These are phyloP conservation scores for Paspalum notatum DNA, from an alignment of 176 grass and related monocot species.

Conservation along the genomic window DNA sequence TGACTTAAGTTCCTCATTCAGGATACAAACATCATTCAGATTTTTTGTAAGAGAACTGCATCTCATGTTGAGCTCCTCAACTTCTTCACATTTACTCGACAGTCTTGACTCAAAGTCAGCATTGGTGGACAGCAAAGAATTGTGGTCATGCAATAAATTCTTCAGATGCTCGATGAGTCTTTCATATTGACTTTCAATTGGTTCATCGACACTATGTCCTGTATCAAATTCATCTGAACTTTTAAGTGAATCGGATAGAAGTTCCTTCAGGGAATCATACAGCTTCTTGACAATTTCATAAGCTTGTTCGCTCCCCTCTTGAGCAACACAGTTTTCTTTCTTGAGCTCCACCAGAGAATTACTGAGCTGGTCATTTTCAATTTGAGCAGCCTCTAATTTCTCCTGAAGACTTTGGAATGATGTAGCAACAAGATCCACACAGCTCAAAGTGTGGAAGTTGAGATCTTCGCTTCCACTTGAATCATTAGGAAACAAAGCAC, in stretches of 20 bases:
- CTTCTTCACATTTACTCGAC: slow-evolving; percentile 73
- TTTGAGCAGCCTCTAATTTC: slow-evolving; percentile 58
- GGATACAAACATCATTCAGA: slow-evolving; percentile 60
- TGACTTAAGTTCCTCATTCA: slow-evolving; percentile 65
- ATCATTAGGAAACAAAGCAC: slow-evolving; percentile 43
- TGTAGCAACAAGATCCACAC: slow-evolving; percentile 55
- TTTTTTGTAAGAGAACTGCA: slow-evolving; percentile 69
- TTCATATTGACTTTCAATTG: slow-evolving; percentile 59
- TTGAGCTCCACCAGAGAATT: slow-evolving; percentile 51
- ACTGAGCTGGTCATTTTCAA: slow-evolving; percentile 54
- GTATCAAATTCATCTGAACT: slow-evolving; percentile 37
- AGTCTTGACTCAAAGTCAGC: slow-evolving; percentile 64
- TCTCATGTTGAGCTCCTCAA: slow-evolving; percentile 67
- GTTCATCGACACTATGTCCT: slow-evolving; percentile 49
- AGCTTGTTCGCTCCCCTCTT: slow-evolving; percentile 61
- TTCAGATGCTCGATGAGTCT: slow-evolving; percentile 56
- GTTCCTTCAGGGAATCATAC: slow-evolving; percentile 56
- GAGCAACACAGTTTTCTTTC: slow-evolving; percentile 44
- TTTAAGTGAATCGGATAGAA: slow-evolving; percentile 48
- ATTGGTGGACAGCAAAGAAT: slow-evolving; percentile 51
- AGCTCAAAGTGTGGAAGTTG: slow-evolving; percentile 43
- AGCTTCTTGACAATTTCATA: slow-evolving; percentile 54
- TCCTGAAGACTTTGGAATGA: slow-evolving; percentile 59
- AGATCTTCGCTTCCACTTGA: slow-evolving; percentile 44
- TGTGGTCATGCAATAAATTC: slow-evolving; percentile 59